Percentiles rank a stretch among this genome's conserved stretches.
Conservation (phyloP, 2,329 filamentous ascomycete species). For the Shiraia bambusicola region DNA sequence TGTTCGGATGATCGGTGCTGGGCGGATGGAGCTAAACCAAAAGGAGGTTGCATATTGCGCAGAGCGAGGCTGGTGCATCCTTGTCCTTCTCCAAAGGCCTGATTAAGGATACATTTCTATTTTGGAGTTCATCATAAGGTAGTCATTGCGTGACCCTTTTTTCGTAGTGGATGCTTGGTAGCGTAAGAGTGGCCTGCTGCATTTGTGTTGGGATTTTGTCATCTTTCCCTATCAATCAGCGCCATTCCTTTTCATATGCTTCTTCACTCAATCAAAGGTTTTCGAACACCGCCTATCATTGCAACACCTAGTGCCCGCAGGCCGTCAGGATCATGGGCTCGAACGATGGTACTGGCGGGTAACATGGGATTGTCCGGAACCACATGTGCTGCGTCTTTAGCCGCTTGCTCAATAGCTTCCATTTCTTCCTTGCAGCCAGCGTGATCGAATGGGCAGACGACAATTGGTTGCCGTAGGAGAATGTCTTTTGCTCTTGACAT, state of each 20-base stretch:
- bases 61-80: too few relatives aligned
- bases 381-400: slow-evolving; percentile 85
- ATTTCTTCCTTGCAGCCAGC: slow-evolving; percentile 97
- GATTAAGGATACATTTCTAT: too few relatives aligned
- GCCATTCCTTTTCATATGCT: not conserved
- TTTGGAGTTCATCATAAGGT: too few relatives aligned
- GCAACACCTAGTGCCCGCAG: slow-evolving; percentile 62
- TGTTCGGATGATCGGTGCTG: too few relatives aligned
- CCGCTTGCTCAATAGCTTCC: slow-evolving; percentile 95
- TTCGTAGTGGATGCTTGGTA: too few relatives aligned
- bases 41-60: too few relatives aligned
- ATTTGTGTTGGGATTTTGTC: not conserved
- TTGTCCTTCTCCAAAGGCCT: too few relatives aligned
- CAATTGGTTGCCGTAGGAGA: slow-evolving; percentile 83
- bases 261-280: slow-evolving; percentile 65
- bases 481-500: slow-evolving; percentile 88
- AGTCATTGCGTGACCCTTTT: too few relatives aligned
- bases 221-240: not conserved
- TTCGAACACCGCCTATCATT: slow-evolving; percentile 63
- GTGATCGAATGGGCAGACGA: slow-evolving; percentile 93
- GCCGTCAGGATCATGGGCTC: slow-evolving; percentile 70
- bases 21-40: too few relatives aligned
- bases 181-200: not conserved
- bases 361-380: slow-evolving; percentile 90
- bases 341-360: slow-evolving; percentile 80